Evolutionary conservation across 2,329 filamentous ascomycete species (phyloP), one percentile per base, ranked within the genome.

Genomic region (Arthrobotrys musiformis): DNA sequence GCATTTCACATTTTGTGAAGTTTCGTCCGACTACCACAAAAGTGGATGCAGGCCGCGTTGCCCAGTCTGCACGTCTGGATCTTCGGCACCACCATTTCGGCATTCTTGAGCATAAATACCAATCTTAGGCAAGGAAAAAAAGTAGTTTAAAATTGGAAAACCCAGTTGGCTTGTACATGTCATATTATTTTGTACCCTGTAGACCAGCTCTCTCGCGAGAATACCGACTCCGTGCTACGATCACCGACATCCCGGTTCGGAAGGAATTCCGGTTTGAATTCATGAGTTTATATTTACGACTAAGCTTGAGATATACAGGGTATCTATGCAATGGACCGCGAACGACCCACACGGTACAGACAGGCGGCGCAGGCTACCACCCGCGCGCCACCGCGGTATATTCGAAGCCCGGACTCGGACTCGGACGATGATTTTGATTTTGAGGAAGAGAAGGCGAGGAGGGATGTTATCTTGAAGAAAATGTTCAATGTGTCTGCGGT

Each of bases 291-390:
- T 15, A 5, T 4, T 8, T 5, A 50, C 4, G 22, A 3, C 22
- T 8, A 56, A 35, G n/a, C 28, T 17, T 9, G 19, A 58, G 30
- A 11, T 4, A 15, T 35, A 24, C 24, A 19, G 17, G 30, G 8
- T 9, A 54, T 22, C 46, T 22, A 42, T 61, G 37, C 68, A 63
- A 73, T 73, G 69, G 61, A 73, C 40, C 69, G 37, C 19, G 13
- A 48, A 30, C 50, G 69, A 50, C 69, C 69, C 2, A 63, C 40
- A 28, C 69, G 69, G 30, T 73, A 73, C 42, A 66, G 37, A 28
- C 37, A 37, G 40, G 50, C 33, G 2, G 15, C 28, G 26, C 37
- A 37, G 28, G n/a, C 60, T 4, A 15, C 26, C 11, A 26, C 37
- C 24, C 69, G 69, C 33, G 61, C 54, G 4, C 69, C 61, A 11